Evolutionary conservation across 129 eudicot genomes (phyloP).

Genomic region (Mikania micrantha): DNA sequence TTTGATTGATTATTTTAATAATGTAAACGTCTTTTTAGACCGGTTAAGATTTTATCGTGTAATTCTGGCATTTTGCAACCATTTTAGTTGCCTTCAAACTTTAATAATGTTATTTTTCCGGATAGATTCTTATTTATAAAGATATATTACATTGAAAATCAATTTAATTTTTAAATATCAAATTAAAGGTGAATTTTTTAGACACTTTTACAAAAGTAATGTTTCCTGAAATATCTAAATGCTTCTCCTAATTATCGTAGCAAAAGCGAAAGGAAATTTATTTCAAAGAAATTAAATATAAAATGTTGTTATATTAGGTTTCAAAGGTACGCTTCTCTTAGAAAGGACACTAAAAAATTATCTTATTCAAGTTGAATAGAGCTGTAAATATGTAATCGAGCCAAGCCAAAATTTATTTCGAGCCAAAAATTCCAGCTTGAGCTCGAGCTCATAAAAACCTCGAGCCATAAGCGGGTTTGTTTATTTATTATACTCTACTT

Average conservation of each 20-base stretch:
- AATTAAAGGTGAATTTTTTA: not conserved
- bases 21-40: no score
- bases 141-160: not conserved
- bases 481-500: no score
- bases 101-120: not conserved
- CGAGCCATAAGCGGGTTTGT: no score
- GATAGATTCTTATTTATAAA: not conserved
- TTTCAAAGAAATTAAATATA: not conserved
- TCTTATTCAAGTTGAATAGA: no score
- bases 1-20: no score
- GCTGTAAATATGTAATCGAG: no score
- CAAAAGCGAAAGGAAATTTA: not conserved
- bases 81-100: not conserved
- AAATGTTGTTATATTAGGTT: not conserved
- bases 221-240: not conserved
- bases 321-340: not conserved
- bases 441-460: no score
- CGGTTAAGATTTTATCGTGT: not conserved
- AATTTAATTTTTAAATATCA: not conserved
- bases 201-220: not conserved
- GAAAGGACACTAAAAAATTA: no score
- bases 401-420: no score
- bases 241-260: not conserved
- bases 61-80: not conserved
- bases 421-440: no score